These are phyloP conservation scores for Hericium coralloides DNA, from an alignment of 768 basidiomycete species.

Conservation along the genomic window DNA sequence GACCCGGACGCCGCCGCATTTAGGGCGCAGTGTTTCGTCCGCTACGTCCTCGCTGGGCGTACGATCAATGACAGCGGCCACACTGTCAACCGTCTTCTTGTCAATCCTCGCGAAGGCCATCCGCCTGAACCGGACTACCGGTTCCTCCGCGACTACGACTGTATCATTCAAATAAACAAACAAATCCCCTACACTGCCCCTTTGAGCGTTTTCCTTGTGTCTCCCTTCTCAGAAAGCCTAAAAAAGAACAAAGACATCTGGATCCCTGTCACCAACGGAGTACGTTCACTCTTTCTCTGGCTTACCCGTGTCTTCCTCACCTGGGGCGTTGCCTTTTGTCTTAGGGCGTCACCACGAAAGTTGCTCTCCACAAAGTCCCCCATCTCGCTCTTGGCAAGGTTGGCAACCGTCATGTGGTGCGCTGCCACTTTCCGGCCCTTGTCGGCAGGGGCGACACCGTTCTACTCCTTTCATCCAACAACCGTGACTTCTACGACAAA, in stretches of 20 bases:
- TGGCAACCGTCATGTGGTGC: not conserved
- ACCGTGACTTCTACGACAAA: not conserved
- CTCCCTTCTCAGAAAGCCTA: not conserved
- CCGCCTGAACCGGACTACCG: no score
- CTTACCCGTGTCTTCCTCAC: no score
- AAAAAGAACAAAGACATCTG: not conserved
- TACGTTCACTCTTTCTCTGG: not conserved
- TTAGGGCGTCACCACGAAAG: not conserved
- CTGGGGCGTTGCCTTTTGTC: not conserved
- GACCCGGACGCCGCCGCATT: no score
- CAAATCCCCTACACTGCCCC: not conserved
- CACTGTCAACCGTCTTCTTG: not conserved
- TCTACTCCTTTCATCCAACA: not conserved
- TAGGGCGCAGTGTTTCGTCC: not conserved
- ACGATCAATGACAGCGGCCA: not conserved
- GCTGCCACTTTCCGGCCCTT: not conserved
- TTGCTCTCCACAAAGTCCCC: not conserved
- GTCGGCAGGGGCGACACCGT: no score
- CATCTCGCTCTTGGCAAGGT: not conserved
- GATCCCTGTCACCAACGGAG: not conserved
- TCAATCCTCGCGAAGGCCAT: not conserved
- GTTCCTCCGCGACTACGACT: not conserved
- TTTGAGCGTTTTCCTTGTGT: not conserved
- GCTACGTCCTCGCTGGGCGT: not conserved
- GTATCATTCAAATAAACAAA: not conserved